Base-by-base conservation (phyloP, 495 filamentous ascomycete genomes). In the Tuber umbilicatum region DNA sequence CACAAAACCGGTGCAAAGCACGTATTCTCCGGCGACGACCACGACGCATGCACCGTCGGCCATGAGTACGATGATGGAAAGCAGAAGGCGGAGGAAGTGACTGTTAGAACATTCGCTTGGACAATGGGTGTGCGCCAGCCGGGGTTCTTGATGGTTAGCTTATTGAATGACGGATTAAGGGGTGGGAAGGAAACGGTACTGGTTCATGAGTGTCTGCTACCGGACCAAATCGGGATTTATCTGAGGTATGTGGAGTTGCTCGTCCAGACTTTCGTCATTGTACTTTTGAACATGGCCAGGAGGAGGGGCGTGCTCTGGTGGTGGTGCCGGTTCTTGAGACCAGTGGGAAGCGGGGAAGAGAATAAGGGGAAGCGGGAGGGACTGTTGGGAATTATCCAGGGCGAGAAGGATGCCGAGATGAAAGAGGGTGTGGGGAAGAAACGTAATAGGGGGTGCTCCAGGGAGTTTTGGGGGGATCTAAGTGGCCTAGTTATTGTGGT, bases 11-110 rank as follows among this genome's bases (percentile, higher is more conserved):
- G 93, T 67, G 89, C 96, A 27, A 82, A 85, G 31, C 89, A 93
- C 71, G 89, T 92, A 55, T 97, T 97, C 81, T 96, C 93, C 2
- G 94, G 94, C 4, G 94, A 98, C 80, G 94, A 98, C 82, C 94
- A 98, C 83, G 94, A 98, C 83, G 96, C 97, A 84, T 98, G 94
- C 84, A 93, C 97, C 72, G 83, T 97, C 39, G 83, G 87, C 1
- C 94, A 98, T 82, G 86, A 89, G 64, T 91, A 89, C 73, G 55
- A 64, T 1, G 27, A 64, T 1, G 87, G 86, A 27, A 83, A 86
- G 21, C 86, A 87, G 72, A 88, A 87, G 64, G 91, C 94, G 2
- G 87, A 86, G 43, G 94, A 98, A 79, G 94, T 97, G 79, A 97
- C 94, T 0, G 94, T 97, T 72, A 98, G 97, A 83, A 92, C 89